Percentiles rank a stretch among this genome's conserved stretches.
These are phyloP conservation scores for Pleodorina starrii DNA, from an alignment of 139 green algal genomes.

Conservation along the genomic window DNA sequence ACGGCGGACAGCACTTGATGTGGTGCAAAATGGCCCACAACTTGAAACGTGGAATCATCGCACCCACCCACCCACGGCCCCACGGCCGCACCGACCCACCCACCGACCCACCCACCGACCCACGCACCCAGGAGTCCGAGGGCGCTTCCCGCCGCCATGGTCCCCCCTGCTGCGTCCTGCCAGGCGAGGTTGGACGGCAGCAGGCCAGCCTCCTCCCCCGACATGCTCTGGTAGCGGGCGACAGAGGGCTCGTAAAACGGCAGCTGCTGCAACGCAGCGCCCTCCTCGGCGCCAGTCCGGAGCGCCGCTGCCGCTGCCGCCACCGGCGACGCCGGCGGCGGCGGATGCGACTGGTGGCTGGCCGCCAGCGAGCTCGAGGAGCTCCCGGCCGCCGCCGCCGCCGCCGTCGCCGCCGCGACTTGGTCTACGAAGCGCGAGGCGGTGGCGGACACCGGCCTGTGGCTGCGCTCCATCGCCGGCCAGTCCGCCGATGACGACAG, in stretches of 20 bases:
- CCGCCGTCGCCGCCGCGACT: neutral
- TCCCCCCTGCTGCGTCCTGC: neutral
- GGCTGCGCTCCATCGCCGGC: neutral
- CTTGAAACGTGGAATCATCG: too few relatives aligned
- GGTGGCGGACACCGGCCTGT: neutral
- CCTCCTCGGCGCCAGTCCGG: neutral
- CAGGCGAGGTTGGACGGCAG: neutral
- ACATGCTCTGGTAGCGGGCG: neutral
- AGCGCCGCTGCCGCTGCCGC: too few relatives aligned
- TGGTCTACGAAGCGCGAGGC: neutral
- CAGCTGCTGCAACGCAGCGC: neutral
- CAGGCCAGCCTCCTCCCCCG: neutral
- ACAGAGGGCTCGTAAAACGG: too few relatives aligned
- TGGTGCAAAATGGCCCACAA: too few relatives aligned
- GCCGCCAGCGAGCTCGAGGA: neutral
- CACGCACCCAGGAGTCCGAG: neutral
- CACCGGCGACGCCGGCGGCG: neutral
- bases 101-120: neutral
- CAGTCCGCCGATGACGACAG: neutral
- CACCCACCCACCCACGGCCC: too few relatives aligned
- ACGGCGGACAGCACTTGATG: too few relatives aligned
- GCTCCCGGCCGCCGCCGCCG: neutral
- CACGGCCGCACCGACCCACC: too few relatives aligned
- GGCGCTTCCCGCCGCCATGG: neutral
- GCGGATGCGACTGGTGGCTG: neutral